phyloP scores from a whole-genome alignment of 371 early-diverging fungal species.

The Syncephalastrum sp. region DNA sequence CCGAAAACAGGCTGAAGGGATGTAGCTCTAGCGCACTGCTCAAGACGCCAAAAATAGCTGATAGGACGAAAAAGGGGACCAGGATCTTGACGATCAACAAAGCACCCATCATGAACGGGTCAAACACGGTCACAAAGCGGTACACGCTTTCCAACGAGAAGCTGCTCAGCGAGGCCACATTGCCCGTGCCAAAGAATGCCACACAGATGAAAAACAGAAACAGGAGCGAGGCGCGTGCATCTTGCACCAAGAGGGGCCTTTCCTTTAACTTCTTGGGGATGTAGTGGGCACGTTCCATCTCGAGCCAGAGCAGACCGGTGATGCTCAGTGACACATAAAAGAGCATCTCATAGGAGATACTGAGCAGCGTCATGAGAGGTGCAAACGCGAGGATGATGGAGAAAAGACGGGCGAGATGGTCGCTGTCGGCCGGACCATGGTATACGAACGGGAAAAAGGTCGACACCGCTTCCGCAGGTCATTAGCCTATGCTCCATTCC shows the following conservation, averaged over 20 bases:
- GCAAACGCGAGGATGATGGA: conserved; percentile 86
- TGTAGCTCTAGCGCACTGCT: conserved; percentile 73
- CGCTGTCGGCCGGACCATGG: conserved; percentile 60
- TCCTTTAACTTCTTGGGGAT: background rate
- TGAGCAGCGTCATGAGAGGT: conserved; percentile 83
- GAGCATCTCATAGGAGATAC: conserved; percentile 84
- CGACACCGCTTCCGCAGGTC: conserved; percentile 43
- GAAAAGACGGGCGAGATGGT: conserved; percentile 76
- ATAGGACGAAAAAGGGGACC: conserved; percentile 89
- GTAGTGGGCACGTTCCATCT: conserved; percentile 68
- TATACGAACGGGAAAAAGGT: conserved; percentile 65
- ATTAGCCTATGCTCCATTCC: background rate
- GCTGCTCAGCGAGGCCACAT: conserved; percentile 85
- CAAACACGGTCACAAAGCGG: conserved; percentile 85
- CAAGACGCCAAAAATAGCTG: conserved; percentile 77
- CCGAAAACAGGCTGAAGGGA: conserved; percentile 80
- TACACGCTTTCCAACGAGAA: conserved; percentile 91
- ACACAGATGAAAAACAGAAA: conserved; percentile 90
- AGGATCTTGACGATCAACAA: conserved; percentile 86
- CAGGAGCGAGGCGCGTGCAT: conserved; percentile 70
- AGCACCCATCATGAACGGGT: conserved; percentile 88
- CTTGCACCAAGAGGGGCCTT: conserved; percentile 47
- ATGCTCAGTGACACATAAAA: conserved; percentile 84
- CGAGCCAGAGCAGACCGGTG: conserved; percentile 78
- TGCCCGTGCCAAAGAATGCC: conserved; percentile 96